A percentile compares a stretch with the other conserved stretches of the same genome.
Evolutionary conservation across 2,329 filamentous ascomycete genomes (phyloP).

Genomic region (Cytospora mali): DNA sequence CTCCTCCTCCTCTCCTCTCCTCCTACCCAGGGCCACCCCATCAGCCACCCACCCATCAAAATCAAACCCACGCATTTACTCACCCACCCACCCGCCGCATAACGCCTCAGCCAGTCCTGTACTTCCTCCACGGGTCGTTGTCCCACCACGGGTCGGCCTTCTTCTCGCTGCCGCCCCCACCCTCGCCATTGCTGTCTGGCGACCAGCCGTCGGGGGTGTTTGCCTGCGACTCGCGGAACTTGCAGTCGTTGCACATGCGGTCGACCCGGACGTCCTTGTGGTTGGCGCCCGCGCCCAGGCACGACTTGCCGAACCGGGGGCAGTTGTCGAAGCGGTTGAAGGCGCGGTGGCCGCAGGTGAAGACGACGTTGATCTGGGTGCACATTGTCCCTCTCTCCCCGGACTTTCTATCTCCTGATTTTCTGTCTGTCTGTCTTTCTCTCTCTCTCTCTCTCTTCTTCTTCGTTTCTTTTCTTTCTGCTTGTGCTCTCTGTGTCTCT

Average conservation of each 20-base stretch:
- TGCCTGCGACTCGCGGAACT: constrained; percentile 16
- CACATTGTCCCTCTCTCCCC: constrained; percentile 30
- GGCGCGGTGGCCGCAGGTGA: constrained; percentile 33
- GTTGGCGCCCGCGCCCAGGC: constrained; percentile 32
- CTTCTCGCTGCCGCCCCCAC: not conserved
- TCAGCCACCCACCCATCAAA: not conserved
- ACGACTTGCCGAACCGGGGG: constrained; percentile 31
- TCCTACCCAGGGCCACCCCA: not conserved
- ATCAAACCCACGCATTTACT: too few relatives aligned
- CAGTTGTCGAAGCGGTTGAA: constrained; percentile 35
- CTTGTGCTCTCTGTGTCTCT: not conserved
- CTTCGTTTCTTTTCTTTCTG: not conserved
- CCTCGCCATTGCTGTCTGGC: constrained; percentile 22
- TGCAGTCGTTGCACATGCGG: constrained; percentile 32
- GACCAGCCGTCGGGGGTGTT: constrained; percentile 15
- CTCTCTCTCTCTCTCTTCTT: not conserved
- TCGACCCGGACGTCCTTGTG: constrained; percentile 29
- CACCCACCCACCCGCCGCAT: not conserved
- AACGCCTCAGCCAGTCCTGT: constrained; percentile 10
- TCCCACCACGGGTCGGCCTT: constrained; percentile 29
- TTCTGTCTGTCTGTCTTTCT: too few relatives aligned
- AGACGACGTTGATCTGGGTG: constrained; percentile 32
- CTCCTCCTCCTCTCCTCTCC: not conserved
- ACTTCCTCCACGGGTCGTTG: constrained; percentile 31
- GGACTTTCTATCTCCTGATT: not conserved